Base-by-base conservation (phyloP, 2,329 filamentous ascomycete species). In the Exophiala bonariae region DNA sequence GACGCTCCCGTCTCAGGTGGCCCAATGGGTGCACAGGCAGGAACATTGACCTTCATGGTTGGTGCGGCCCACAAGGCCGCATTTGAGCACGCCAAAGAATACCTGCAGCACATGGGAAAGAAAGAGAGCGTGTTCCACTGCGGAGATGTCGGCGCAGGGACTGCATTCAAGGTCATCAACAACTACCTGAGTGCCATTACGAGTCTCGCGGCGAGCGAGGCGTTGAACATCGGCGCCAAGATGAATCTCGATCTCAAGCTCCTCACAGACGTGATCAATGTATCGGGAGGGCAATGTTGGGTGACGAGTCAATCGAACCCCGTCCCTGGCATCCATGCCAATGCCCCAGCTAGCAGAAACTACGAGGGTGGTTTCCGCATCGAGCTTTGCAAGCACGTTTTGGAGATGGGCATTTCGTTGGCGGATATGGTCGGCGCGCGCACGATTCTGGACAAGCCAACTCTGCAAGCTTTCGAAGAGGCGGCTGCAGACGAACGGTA, bases 371-470 rank as follows among this genome's bases (percentile, higher is more conserved):
- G 68, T 1, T 70, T 83, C 61, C 75, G 78, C 35, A 75, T 82
- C 4, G 72, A 81, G 59, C 57, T 83, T 55, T 83, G 83, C 78
- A 70, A 69, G 50, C 82, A 82, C 58, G 79, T 83, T 56, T 76
- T 83, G 47, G 66, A 68, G 2, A 60, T 83, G 16, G 80, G 79
- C 0, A 68, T 80, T 1, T 73, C 79, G 7, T 74, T 77, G 63
- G 79, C 78, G n/a, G 65, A 74, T 49, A 64, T 71, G 13, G 72
- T 81, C 3, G 79, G 74, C 0, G 70, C 75, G 13, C 67, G 64
- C 34, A 69, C 79, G 45, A 72, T 74, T 3, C 59, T 82, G 30
- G 78, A 79, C 1, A 66, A 73, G 4, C 65, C 63, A 17, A 78
- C 77, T 0, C 59, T 82, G 49, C 65, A 66, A 18, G 74, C 75